A percentile compares a stretch with the other conserved stretches of the same genome.
Evolutionary conservation across 2,329 filamentous ascomycete genomes (phyloP).

Genomic region (Ceratocystiopsis minuta): DNA sequence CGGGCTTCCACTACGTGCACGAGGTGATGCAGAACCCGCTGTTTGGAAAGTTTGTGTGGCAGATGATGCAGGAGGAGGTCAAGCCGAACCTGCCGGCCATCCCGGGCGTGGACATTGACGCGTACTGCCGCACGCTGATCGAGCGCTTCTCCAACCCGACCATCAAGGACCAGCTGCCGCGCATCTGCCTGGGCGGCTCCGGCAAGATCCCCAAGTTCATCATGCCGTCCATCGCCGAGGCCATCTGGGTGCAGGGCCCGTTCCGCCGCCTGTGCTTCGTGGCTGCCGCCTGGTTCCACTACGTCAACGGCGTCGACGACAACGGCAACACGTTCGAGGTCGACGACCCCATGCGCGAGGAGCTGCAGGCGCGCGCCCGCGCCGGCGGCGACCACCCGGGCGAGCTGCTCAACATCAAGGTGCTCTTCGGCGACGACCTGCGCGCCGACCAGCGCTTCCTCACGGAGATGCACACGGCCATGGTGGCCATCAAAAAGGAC

Average conservation of each 20-base stretch:
- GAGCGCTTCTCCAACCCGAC: conserved; percentile 38
- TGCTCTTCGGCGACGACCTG: conserved; percentile 32
- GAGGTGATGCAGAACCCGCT: conserved; percentile 31
- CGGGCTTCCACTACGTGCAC: conserved; percentile 35
- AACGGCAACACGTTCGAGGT: conserved; percentile 22
- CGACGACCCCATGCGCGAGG: conserved; percentile 30
- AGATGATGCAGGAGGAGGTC: conserved; percentile 37
- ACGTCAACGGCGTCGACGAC: conserved; percentile 32
- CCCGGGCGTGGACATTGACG: conserved; percentile 29
- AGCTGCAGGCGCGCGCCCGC: conserved; percentile 26
- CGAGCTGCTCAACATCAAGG: conserved; percentile 26
- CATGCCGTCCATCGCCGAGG: conserved; percentile 28
- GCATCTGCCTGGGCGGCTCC: conserved; percentile 31
- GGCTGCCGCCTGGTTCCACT: conserved; percentile 31
- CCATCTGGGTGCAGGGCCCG: conserved; percentile 26
- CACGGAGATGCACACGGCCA: conserved; percentile 25
- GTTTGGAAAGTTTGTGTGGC: conserved; percentile 28
- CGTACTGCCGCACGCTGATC: conserved; percentile 33
- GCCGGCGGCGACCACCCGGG: conserved; percentile 23
- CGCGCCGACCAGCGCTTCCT: conserved; percentile 29
- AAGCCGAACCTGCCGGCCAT: conserved; percentile 33
- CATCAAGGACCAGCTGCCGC: conserved; percentile 35
- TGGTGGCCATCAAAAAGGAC: conserved; percentile 27
- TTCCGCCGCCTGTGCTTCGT: conserved; percentile 30
- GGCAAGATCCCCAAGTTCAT: conserved; percentile 36